Base-by-base conservation (phyloP, 768 basidiomycete genomes). In the Tephrocybe rancida region DNA sequence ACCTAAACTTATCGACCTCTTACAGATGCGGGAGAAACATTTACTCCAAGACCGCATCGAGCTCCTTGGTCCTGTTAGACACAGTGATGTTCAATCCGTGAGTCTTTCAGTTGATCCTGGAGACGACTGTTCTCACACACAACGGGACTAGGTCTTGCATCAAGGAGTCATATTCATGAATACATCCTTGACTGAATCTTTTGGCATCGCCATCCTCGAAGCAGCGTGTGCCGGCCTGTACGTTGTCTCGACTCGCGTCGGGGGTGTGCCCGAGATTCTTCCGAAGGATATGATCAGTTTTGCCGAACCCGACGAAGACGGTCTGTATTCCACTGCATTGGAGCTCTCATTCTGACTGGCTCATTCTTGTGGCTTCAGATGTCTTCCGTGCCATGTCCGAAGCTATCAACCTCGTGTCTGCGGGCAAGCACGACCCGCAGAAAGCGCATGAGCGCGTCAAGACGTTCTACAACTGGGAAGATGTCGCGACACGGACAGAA, bases 151-250 rank as follows among this genome's bases (percentile, higher is more conserved):
- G 92, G 86, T 97, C n/a, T 80, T 99, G 10, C 76, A 78, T 6
- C 85, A 85, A 38, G 97, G 95, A 1, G 80, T 91, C 11, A 95
- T 99, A 55, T 99, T 89, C 71, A 78, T 99, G 76, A 97, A 95
- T 64, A 95, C 97, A 0, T 95, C 94, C 0, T 79, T 98, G 22
- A 98, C 96, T 1, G 97, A 98, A 67, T 84, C 97, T 0, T 99
- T 98, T 60, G 96, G 97, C 0, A 98, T 96, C 59, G 92, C 90
- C n/a, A 95, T 96, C 58, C 81, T 99, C 38, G 97, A 99, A 73
- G 97, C 96, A 0, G 97, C 97, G 0, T 95, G 92, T 58, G 86
- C 93, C 0, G 96, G 97, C 1, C 78, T 98, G 14, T 96, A 96
- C 64, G 89, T 98, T 45, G 96, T 98, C 44, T 88, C 88, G 37